Evolutionary conservation across 192 early-diverging fungal genomes (phyloP), one percentile per base, ranked within the genome.

Genomic region (Coemansia sp.): DNA sequence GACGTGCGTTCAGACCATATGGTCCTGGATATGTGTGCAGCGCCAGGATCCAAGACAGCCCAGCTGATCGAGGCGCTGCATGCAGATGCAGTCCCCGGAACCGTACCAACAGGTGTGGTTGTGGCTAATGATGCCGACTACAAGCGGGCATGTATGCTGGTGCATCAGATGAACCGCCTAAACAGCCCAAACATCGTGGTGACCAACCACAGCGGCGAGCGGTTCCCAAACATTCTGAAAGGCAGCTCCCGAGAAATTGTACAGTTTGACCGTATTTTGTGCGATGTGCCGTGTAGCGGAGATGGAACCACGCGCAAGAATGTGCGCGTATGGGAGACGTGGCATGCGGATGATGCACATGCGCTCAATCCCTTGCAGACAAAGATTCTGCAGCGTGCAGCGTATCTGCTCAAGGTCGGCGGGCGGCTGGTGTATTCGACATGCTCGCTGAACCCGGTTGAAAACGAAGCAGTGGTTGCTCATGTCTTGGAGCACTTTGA

Each of bases 261-360:
- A 52, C 88, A 91, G 62, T 99, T 99, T 82, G 97, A 99, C 68
- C 86, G 96, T 48, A 92, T 99, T 43, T 82, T 99, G 35, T 89
- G 86, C 52, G 97, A 99, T 75, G 97, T 98, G 12, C 97, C 97
- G 2, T 99, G 97, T 84, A 87, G 90, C 58, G 97, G 97, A 52
- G 97, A 99, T 63, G 97, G 94, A 21, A 99, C 97, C 2, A 72
- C 97, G 30, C 86, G 97, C 63, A 99, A 99, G 76, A 99, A 99
- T 71, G 81, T 83, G 58, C 81, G 81, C 49, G 90, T 98, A 28
- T 99, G 94, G 94, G 84, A 81, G 51, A 85, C 84, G 48, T 99
- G 95, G 95, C 75, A 72, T 5, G 66, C 84, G 51, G 85, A 81
- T 20, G 81, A 82, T 49, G 92, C 87, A 14, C 83, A 94, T 59